Evolutionary conservation across 2,329 filamentous ascomycete species (phyloP).

Genomic region (Pestalotiopsis sp.): DNA sequence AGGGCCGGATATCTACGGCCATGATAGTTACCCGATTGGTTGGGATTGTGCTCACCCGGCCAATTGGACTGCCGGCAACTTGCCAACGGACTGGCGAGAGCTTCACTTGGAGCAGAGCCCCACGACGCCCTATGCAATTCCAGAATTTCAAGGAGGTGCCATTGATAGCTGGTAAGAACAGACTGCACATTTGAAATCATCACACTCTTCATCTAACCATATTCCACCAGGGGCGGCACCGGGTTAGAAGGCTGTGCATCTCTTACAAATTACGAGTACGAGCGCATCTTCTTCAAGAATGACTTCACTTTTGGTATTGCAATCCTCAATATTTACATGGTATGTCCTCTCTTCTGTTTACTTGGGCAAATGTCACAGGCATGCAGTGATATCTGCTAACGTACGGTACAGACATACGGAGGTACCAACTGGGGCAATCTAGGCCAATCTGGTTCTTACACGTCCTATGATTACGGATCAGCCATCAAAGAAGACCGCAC

Average conservation of each 20-base stretch:
- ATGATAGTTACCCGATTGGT: constrained; percentile 46
- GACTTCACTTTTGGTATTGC: constrained; percentile 56
- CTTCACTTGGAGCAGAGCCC: constrained; percentile 64
- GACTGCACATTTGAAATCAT: neutral
- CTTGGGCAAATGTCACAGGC: too few species aligned
- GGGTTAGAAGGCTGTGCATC: constrained; percentile 69
- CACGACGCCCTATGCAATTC: constrained; percentile 56
- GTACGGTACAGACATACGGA: constrained; percentile 40
- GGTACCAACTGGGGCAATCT: constrained; percentile 87
- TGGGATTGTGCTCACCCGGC: constrained; percentile 49
- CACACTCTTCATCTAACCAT: neutral
- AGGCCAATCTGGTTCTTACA: constrained; percentile 69
- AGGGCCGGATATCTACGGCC: constrained; percentile 33
- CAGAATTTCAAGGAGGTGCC: constrained; percentile 67
- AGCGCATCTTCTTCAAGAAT: constrained; percentile 81
- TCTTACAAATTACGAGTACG: constrained; percentile 73
- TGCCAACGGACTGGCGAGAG: constrained; percentile 59
- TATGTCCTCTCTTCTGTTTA: constrained; percentile 5
- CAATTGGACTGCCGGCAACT: constrained; percentile 57
- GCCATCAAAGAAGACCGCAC: constrained; percentile 71
- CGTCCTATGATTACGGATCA: constrained; percentile 58
- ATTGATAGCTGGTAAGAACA: constrained; percentile 64
- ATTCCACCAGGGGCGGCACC: constrained; percentile 54
- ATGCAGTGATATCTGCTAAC: neutral
- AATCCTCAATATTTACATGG: constrained; percentile 76